Evolutionary conservation across 257 asterid genomes (phyloP).

Genomic region (Salvia splendens): DNA sequence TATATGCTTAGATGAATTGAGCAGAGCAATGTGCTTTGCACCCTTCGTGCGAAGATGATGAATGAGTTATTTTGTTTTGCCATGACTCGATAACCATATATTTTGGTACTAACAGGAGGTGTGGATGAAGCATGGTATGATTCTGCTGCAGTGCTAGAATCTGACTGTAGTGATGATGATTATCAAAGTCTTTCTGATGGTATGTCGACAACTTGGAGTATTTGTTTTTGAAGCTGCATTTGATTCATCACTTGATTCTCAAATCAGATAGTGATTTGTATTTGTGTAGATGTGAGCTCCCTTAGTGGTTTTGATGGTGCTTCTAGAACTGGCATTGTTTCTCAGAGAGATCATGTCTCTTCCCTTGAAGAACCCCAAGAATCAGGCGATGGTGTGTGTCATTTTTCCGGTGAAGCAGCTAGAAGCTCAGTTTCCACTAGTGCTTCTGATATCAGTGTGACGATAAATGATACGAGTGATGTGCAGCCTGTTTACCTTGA

Average conservation of each 20-base stretch:
- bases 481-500: conserved; percentile 53
- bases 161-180: conserved; percentile 83
- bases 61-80: background rate
- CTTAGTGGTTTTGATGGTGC: conserved; percentile 48
- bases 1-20: background rate
- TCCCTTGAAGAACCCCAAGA: too few relatives aligned
- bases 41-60: conserved; percentile 5
- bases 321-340: conserved; percentile 7
- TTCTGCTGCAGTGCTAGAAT: conserved; percentile 66
- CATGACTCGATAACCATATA: background rate
- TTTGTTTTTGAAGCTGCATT: background rate
- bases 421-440: conserved; percentile 37
- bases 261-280: background rate
- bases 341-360: conserved; percentile 13
- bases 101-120: conserved; percentile 42
- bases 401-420: conserved; percentile 46
- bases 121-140: conserved; percentile 85
- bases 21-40: background rate
- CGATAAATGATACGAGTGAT: conserved; percentile 40
- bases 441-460: conserved; percentile 37
- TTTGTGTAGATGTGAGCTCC: conserved; percentile 53
- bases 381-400: conserved; percentile 39
- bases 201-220: conserved; percentile 21
- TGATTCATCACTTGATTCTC: background rate
- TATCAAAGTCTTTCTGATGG: conserved; percentile 86